Base-by-base conservation (phyloP, 2,329 filamentous ascomycete species). In the Drechslerella coelobrocha region DNA sequence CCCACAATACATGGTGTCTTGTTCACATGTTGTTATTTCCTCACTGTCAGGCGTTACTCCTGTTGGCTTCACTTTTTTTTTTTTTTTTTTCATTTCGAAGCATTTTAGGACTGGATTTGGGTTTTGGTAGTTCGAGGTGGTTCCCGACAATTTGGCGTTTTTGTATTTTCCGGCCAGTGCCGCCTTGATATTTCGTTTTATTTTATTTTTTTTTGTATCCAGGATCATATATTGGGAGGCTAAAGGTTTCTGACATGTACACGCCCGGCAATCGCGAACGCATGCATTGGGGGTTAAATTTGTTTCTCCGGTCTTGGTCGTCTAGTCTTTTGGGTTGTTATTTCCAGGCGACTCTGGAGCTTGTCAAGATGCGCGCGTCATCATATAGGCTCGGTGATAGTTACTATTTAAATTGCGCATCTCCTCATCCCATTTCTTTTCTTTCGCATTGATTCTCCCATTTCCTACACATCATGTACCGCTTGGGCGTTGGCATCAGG, bases 11-110 rank as follows among this genome's bases (percentile, higher is more conserved):
- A 34, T 17, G 34, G 63, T 69, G 69, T 69, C 61, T 52, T 73
- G 65, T 63, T 60, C 39, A 59, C 39, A 51, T 61, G 53, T 63
- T 63, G 50, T 62, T 65, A 41, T 37, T 72, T 66, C 66, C 47
- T 63, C n/a, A n/a, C 34, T 73, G 47, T 72, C 55, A 29, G 50
- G 43, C 41, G 72, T 61, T 68, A n/a, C n/a, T n/a, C n/a, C n/a
- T n/a, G n/a, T n/a, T n/a, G n/a, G n/a, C n/a, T n/a, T n/a, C n/a
- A n/a, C n/a, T 52, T 37, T 56, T 73, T 50, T 51, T 59, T 61
- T 54, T 68, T 60, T 68, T 54, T 66, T 63, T 53, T 53, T 47
- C 47, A 62, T 17, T 7, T 34, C 23, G n/a, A 19, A 48, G 43
- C 43, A 48, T 48, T 48, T 48, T 19, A 14, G 43, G 43, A 26